Conservation (phyloP, 2,329 filamentous ascomycete genomes). For the Penicillium sp. region DNA sequence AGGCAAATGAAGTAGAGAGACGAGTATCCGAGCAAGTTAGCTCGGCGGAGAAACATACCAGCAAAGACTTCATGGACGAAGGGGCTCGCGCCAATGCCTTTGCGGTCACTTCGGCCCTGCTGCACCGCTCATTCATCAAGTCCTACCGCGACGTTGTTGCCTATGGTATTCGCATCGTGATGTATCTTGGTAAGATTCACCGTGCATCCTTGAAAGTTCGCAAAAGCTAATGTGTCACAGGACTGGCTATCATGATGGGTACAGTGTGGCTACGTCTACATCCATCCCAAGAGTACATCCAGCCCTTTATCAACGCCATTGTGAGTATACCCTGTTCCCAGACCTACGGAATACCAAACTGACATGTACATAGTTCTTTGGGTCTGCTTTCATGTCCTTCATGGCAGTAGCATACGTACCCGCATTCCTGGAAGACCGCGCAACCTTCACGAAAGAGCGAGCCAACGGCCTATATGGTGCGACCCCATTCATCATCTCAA, state of each 20-base stretch:
- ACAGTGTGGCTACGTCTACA: conserved; percentile 77
- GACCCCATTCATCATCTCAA: conserved; percentile 67
- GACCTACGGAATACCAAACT: not conserved
- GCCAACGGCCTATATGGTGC: conserved; percentile 78
- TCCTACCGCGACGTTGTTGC: conserved; percentile 78
- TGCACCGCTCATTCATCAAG: conserved; percentile 79
- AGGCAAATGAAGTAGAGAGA: conserved; percentile 33
- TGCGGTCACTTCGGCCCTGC: conserved; percentile 59
- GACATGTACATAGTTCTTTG: conserved; percentile 54
- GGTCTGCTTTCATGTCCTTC: conserved; percentile 71
- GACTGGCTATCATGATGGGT: conserved; percentile 79
- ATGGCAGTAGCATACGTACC: conserved; percentile 85
- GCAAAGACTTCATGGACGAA: conserved; percentile 17
- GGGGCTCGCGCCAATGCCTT: conserved; percentile 43
- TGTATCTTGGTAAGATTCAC: conserved; percentile 63
- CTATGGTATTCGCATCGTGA: conserved; percentile 75
- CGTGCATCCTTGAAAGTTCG: conserved; percentile 12
- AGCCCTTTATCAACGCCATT: conserved; percentile 78
- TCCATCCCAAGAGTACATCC: conserved; percentile 67
- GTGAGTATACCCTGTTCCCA: conserved; percentile 33
- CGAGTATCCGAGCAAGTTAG: conserved; percentile 25
- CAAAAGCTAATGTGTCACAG: conserved; percentile 27
- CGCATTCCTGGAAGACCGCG: conserved; percentile 73
- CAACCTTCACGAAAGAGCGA: conserved; percentile 70
- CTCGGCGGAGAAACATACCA: conserved; percentile 27